Evolutionary conservation across 2,329 filamentous ascomycete species (phyloP).

Genomic region (Orbilia blumenaviensis): DNA sequence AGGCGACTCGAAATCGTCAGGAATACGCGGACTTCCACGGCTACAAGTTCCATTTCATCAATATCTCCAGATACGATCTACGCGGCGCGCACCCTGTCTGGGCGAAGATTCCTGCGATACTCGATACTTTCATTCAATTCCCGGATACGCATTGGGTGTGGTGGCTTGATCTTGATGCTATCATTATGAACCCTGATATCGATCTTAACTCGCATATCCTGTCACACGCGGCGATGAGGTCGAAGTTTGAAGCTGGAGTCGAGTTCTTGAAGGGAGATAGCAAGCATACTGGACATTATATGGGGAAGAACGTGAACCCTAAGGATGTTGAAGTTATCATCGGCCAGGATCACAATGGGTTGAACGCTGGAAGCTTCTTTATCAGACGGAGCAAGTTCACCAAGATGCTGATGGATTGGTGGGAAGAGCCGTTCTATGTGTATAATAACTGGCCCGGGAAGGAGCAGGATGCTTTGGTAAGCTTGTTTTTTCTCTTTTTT

Average conservation of each 20-base stretch:
- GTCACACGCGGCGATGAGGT: slow-evolving; percentile 58
- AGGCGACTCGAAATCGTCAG: slow-evolving; percentile 60
- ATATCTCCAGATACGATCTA: slow-evolving; percentile 62
- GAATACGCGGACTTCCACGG: slow-evolving; percentile 61
- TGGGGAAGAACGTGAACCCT: slow-evolving; percentile 51
- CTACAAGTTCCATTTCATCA: slow-evolving; percentile 61
- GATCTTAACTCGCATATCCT: slow-evolving; percentile 59
- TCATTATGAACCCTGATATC: slow-evolving; percentile 61
- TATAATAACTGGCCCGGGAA: slow-evolving; percentile 59
- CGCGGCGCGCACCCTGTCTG: slow-evolving; percentile 60
- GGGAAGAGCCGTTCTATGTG: slow-evolving; percentile 61
- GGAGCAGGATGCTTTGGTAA: slow-evolving; percentile 60
- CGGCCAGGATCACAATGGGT: slow-evolving; percentile 61
- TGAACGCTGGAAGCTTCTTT: slow-evolving; percentile 62
- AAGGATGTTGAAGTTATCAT: slow-evolving; percentile 61
- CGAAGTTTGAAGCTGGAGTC: slow-evolving; percentile 57
- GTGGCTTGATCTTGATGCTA: slow-evolving; percentile 62
- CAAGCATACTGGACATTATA: slow-evolving; percentile 57
- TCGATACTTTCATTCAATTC: slow-evolving; percentile 61
- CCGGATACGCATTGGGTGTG: slow-evolving; percentile 62
- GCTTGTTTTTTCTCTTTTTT: slow-evolving; percentile 6
- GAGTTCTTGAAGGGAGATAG: slow-evolving; percentile 58
- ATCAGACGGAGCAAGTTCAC: slow-evolving; percentile 61
- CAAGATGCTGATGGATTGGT: slow-evolving; percentile 61
- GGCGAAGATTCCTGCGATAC: slow-evolving; percentile 62